phyloP scores from a whole-genome alignment of 2,329 filamentous ascomycete species.

The Phialophora macrospora region DNA sequence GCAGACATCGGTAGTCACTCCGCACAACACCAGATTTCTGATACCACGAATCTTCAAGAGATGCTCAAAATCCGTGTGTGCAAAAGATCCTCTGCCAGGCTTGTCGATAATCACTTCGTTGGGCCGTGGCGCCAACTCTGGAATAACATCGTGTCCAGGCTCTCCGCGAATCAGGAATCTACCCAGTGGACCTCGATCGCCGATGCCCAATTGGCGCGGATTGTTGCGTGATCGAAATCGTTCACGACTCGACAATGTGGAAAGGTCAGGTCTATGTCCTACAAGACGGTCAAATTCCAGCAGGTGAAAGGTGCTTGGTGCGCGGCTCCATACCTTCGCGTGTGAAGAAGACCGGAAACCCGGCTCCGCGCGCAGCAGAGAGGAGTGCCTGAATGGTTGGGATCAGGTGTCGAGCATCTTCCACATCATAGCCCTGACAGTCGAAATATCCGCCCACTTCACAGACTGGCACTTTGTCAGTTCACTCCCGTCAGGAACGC shows the following conservation, averaged over 20 bases:
- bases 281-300: constrained; percentile 1
- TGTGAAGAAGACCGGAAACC: constrained; percentile 53
- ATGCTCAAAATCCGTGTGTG: constrained; percentile 60
- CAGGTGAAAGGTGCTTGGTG: not conserved
- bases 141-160: constrained; percentile 61
- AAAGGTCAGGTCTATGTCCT: constrained; percentile 59
- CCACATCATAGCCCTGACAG: constrained; percentile 53
- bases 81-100: constrained; percentile 59
- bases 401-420: constrained; percentile 47
- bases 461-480: constrained; percentile 46
- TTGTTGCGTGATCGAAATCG: constrained; percentile 59
- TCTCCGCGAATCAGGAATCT: constrained; percentile 64
- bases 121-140: constrained; percentile 56
- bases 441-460: constrained; percentile 52
- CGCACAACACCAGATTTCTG: constrained; percentile 59
- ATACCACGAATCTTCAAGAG: constrained; percentile 57
- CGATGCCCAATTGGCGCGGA: constrained; percentile 57
- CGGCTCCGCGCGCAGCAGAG: constrained; percentile 45
- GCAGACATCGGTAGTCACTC: constrained; percentile 62
- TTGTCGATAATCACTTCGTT: constrained; percentile 61
- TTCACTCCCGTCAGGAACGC: not conserved
- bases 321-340: constrained; percentile 48
- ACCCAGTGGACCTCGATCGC: constrained; percentile 59
- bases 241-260: constrained; percentile 62
- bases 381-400: constrained; percentile 49